Evolutionary conservation across 176 grass and related monocot genomes (phyloP), one percentile per base, ranked within the genome.

Genomic region (Oryza nivara): DNA sequence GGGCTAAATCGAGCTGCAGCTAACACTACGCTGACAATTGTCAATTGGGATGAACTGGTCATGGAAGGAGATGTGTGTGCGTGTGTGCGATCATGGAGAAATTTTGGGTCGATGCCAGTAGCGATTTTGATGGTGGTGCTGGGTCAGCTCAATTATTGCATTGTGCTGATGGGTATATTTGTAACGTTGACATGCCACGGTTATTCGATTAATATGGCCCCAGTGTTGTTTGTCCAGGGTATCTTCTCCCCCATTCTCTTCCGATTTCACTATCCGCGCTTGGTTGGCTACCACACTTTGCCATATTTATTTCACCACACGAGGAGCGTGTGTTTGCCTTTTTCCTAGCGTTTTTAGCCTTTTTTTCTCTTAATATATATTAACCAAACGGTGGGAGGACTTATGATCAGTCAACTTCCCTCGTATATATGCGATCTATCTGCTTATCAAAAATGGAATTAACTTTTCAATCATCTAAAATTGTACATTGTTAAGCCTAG

Each of bases 71-170:
- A 54, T 75, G 63, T 61, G n/a, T 61, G 60, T 36, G 61, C 7
- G 40, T 41, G 40, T 38, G 51, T 7, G 7, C 1, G 51, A 54
- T 75, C 17, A 68, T 75, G 61, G 71, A 44, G 71, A 54, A 49
- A 20, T 12, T 47, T 47, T 38, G 20, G 75, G 16, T 16, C 32
- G 11, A 76, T 76, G 11, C 46, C 11, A 47, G 11, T 47, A 47
- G 10, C 11, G 46, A 47, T 49, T 15, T 45, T 51, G 20, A 68
- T 76, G 32, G 19, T 52, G 71, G 40, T 41, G 40, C 17, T 64
- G 82, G 72, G 72, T 84, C 64, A 68, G 10, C 73, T 76, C 30
- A 84, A 76, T 84, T 76, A 76, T 84, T 76, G 63, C 51, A 67
- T 74, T n/a, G 11, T 22, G 25, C 25, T 40, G 19, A 38, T 61